Base-by-base conservation (phyloP, 2,329 filamentous ascomycete genomes). In the Trichoderma oligosporum region DNA sequence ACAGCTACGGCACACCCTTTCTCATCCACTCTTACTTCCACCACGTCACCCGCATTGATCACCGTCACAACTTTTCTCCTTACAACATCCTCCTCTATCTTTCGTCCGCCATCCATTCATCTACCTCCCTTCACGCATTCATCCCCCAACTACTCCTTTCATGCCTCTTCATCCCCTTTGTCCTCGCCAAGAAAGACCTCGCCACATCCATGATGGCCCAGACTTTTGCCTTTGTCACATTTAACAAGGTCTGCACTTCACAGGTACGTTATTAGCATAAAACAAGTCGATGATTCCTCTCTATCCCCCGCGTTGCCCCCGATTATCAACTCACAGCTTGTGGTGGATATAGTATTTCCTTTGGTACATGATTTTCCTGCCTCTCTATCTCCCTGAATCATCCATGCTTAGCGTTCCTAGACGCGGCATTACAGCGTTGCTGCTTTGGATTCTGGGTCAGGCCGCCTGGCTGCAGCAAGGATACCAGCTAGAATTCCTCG, bases 181-280 rank as follows among this genome's bases (percentile, higher is more conserved):
- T 81, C 1, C 75, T 96, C 18, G 89, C 90, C 14, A 95, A 93
- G 70, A 88, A 84, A 65, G 86, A 94, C 65, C 80, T 99, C 0
- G 81, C 92, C 0, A 83, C 85, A 0, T 87, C 89, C 4, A 92
- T 97, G 89, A 82, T 97, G 61, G 91, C 90, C 4, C 94, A 99
- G 74, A 97, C 94, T 0, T 96, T 97, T 73, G 90, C 93, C 0
- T 99, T 99, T 72, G 94, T 97, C 4, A 87, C 91, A 0, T 97
- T 97, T 66, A 99, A 99, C 76, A 99, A 99, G 76, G 94, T 99
- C 61, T 97, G 93, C 80, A 99, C 94, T 3, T 96, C 91, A 67
- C 93, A 97, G 82, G 91, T 94, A 81, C 62, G 80, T 68, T 41
- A 18, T n/a, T n/a, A 0, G 20, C 11, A 3, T 12, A 22, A 38